These are phyloP conservation scores for Penicillium parvum DNA, from an alignment of 495 filamentous ascomycete genomes.

Conservation along the genomic window DNA sequence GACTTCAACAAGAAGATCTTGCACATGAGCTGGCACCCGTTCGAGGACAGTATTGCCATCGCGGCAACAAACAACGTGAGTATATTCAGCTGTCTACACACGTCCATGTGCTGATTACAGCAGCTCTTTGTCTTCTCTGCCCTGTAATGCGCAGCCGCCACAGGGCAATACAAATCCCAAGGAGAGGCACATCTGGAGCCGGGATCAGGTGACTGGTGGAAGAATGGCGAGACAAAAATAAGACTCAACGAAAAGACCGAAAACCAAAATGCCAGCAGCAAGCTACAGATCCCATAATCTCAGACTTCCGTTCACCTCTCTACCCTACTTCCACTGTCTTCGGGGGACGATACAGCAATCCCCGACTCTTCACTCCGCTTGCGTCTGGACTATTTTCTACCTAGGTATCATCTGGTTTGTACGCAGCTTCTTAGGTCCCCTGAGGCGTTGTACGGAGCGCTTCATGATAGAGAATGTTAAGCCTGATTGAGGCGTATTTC, in stretches of 20 bases:
- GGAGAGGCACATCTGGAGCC: slow-evolving; percentile 26
- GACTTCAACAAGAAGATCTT: slow-evolving; percentile 99
- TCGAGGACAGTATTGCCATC: slow-evolving; percentile 99
- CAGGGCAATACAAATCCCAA: slow-evolving; percentile 23
- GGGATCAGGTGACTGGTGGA: slow-evolving; percentile 19
- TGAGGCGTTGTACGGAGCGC: slow-evolving; percentile 20
- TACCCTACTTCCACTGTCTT: background rate
- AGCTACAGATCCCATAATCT: slow-evolving; percentile 25
- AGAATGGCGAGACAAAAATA: slow-evolving; percentile 10
- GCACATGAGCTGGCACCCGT: slow-evolving; percentile 99
- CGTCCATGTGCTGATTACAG: background rate
- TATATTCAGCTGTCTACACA: slow-evolving; percentile 11
- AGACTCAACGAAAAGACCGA: slow-evolving; percentile 15
- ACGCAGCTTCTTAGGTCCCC: slow-evolving; percentile 17
- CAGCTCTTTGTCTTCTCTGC: slow-evolving; percentile 98
- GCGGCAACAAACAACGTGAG: slow-evolving; percentile 98
- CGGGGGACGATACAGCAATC: background rate
- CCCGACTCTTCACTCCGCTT: slow-evolving; percentile 1
- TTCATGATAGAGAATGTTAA: slow-evolving; percentile 30
- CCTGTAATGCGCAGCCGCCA: slow-evolving; percentile 53
- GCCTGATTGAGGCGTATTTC: slow-evolving; percentile 17
- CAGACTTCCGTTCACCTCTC: slow-evolving; percentile 11
- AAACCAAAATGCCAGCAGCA: slow-evolving; percentile 19
- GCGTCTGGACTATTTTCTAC: slow-evolving; percentile 3
- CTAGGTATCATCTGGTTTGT: slow-evolving; percentile 8